Percentiles rank a stretch among this genome's conserved stretches.
Evolutionary conservation across 768 basidiomycete species (phyloP).

Genomic region (Collybia sp.): DNA sequence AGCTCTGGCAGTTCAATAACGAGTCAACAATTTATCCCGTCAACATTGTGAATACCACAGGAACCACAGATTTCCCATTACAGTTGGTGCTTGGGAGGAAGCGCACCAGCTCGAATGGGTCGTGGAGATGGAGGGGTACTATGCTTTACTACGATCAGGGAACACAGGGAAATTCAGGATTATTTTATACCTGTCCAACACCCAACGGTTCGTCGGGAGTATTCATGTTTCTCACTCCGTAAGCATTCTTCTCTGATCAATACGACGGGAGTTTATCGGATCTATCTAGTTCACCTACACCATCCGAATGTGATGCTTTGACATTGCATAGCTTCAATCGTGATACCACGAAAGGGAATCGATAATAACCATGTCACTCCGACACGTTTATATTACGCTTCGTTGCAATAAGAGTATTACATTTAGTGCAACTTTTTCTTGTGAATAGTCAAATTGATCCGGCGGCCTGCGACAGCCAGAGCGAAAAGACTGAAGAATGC

Average conservation of each 20-base stretch:
- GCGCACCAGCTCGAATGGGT: conserved; percentile 34
- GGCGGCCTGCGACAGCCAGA: conserved; percentile 35
- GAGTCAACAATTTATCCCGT: conserved; percentile 51
- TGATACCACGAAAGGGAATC: neutral
- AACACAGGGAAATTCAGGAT: conserved; percentile 31
- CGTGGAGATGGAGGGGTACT: conserved; percentile 54
- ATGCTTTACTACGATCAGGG: conserved; percentile 50
- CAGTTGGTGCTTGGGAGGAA: conserved; percentile 39
- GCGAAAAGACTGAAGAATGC: conserved; percentile 68
- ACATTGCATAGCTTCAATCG: conserved; percentile 32
- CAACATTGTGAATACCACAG: conserved; percentile 48
- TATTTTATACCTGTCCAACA: conserved; percentile 39
- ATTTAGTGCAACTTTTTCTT: conserved; percentile 33
- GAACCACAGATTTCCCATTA: conserved; percentile 35
- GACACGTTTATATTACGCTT: conserved; percentile 3
- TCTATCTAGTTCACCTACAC: conserved; percentile 25
- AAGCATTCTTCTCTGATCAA: conserved; percentile 15
- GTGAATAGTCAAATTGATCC: conserved; percentile 44
- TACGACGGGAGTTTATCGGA: neutral
- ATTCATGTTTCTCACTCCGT: conserved; percentile 46
- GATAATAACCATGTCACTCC: conserved; percentile 1
- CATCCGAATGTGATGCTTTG: conserved; percentile 26
- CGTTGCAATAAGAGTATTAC: conserved; percentile 6
- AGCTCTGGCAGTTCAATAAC: conserved; percentile 52
- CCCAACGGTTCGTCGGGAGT: conserved; percentile 33